A percentile compares a stretch with the other conserved stretches of the same genome.
phyloP scores from a whole-genome alignment of 495 filamentous ascomycete genomes.

The Trichoderma virens region DNA sequence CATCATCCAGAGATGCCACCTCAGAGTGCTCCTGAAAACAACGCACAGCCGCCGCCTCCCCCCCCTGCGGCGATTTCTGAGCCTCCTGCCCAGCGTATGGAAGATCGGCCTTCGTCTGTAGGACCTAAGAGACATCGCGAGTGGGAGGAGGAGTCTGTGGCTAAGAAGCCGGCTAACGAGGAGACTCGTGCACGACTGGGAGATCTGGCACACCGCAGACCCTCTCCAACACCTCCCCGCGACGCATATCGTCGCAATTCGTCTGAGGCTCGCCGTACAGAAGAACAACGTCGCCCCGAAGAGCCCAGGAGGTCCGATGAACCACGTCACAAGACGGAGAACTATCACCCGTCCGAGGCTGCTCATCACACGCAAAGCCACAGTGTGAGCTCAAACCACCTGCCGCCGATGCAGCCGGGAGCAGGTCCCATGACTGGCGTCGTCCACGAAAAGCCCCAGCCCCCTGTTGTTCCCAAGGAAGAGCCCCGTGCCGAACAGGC shows the following conservation, averaged over 20 bases:
- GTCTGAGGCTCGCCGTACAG: conserved; percentile 52
- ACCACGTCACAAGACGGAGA: conserved; percentile 60
- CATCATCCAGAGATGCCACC: conserved; percentile 49
- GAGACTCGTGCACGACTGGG: conserved; percentile 81
- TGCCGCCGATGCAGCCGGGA: conserved; percentile 58
- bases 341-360: conserved; percentile 83
- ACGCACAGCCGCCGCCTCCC: conserved; percentile 59
- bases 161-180: conserved; percentile 82
- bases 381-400: conserved; percentile 61
- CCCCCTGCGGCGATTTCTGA: conserved; percentile 67
- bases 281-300: conserved; percentile 46
- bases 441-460: conserved; percentile 46
- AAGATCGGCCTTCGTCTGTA: conserved; percentile 71
- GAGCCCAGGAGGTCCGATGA: conserved; percentile 35
- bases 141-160: conserved; percentile 75
- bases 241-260: conserved; percentile 67
- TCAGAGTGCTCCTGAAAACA: conserved; percentile 63
- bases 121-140: conserved; percentile 81
- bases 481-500: conserved; percentile 43
- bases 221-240: conserved; percentile 56
- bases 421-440: conserved; percentile 48
- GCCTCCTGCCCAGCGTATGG: conserved; percentile 44
- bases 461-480: conserved; percentile 52
- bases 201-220: conserved; percentile 69
- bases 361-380: conserved; percentile 73